A percentile compares a stretch with the other conserved stretches of the same genome.
Conservation (phyloP, 768 basidiomycete genomes). For the Butyriboletus loyo region DNA sequence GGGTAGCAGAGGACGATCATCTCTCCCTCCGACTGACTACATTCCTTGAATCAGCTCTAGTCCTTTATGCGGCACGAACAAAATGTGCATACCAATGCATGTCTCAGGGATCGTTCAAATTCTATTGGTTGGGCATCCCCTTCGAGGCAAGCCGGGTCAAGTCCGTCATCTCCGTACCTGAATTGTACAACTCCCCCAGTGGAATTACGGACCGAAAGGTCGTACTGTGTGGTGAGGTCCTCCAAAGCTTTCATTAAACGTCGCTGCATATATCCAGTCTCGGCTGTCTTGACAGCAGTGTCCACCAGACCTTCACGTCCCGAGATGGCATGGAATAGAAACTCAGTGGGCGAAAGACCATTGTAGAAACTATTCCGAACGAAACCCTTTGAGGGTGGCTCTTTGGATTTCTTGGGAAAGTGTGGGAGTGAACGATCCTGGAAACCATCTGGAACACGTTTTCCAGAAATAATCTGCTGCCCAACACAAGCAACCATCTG, state of each 20-base stretch:
- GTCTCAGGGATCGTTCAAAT: slow-evolving; percentile 81
- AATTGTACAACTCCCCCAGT: slow-evolving; percentile 96
- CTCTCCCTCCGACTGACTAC: slow-evolving; percentile 62
- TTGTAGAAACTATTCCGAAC: slow-evolving; percentile 96
- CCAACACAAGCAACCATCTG: slow-evolving; percentile 99
- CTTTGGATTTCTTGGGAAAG: slow-evolving; percentile 94
- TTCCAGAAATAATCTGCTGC: slow-evolving; percentile 96
- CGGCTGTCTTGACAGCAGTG: slow-evolving; percentile 99
- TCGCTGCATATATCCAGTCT: slow-evolving; percentile 99
- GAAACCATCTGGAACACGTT: slow-evolving; percentile 98
- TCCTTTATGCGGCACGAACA: neutral
- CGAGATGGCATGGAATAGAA: slow-evolving; percentile 98
- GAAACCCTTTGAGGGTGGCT: slow-evolving; percentile 97
- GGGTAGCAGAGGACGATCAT: slow-evolving; percentile 69
- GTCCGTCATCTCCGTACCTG: slow-evolving; percentile 92
- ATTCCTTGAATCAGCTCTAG: slow-evolving; percentile 4
- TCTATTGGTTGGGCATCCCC: slow-evolving; percentile 95
- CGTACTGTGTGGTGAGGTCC: slow-evolving; percentile 94
- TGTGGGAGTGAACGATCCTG: slow-evolving; percentile 99
- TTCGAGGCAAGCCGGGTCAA: slow-evolving; percentile 95
- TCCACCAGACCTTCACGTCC: slow-evolving; percentile 98
- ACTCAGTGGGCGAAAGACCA: slow-evolving; percentile 90
- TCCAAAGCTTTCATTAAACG: slow-evolving; percentile 99
- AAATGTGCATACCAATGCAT: slow-evolving; percentile 59
- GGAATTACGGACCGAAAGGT: slow-evolving; percentile 92